Percentiles rank a stretch among this genome's conserved stretches.
Evolutionary conservation across 345 rosid genomes (phyloP).

Genomic region (Fremontodendron californicum): DNA sequence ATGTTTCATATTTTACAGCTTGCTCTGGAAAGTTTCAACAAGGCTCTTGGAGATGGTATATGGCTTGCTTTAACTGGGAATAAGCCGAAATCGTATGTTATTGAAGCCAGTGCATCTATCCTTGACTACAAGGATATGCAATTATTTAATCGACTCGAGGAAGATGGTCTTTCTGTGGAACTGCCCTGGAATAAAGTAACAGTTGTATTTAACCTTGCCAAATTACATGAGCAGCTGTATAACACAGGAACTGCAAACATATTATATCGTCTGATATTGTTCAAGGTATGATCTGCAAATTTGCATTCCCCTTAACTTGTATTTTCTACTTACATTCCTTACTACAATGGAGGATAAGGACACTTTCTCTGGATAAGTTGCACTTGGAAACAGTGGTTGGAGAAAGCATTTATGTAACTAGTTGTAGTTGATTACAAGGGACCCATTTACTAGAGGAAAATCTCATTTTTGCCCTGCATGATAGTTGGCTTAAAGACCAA

Average conservation of each 20-base stretch:
- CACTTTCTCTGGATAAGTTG: no score
- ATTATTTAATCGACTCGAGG: constrained; percentile 60
- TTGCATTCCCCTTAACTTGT: constrained; percentile 2
- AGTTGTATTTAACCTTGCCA: constrained; percentile 81
- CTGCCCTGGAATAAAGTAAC: constrained; percentile 93
- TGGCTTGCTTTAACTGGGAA: constrained; percentile 67
- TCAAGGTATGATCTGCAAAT: constrained; percentile 52
- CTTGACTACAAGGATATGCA: constrained; percentile 63
- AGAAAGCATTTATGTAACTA: neutral
- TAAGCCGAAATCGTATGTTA: constrained; percentile 34
- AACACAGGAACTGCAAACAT: constrained; percentile 62
- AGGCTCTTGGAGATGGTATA: constrained; percentile 92
- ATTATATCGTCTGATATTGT: constrained; percentile 73
- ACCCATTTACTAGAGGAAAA: neutral
- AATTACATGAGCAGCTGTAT: constrained; percentile 84
- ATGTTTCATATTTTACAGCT: constrained; percentile 40
- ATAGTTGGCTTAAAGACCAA: neutral
- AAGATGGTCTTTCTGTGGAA: constrained; percentile 57
- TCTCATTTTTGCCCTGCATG: neutral
- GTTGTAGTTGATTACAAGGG: neutral
- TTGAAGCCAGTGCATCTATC: constrained; percentile 53
- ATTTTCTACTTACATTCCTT: constrained; percentile 5
- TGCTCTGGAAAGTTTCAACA: constrained; percentile 69
- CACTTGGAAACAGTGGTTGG: constrained; percentile 1
- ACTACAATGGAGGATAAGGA: neutral